Conservation (phyloP, 2,329 filamentous ascomycete species). For the Nemania sp. region DNA sequence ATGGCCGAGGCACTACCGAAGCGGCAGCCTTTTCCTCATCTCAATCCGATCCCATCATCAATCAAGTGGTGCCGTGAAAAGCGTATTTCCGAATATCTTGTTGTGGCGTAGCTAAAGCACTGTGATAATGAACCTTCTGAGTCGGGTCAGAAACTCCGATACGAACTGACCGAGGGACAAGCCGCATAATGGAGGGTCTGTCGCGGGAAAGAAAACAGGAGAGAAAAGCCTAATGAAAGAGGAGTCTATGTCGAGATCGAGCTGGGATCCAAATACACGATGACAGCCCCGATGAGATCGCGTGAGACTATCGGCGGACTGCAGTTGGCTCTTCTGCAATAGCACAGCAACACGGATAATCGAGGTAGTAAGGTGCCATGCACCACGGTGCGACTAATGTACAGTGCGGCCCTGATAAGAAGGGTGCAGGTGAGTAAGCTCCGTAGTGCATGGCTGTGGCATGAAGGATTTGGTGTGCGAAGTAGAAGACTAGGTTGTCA, state of each 20-base stretch:
- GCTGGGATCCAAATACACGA: slow-evolving; percentile 37
- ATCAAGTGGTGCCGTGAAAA: slow-evolving; percentile 9
- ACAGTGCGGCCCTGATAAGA: slow-evolving; percentile 37
- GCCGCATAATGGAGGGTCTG: not conserved
- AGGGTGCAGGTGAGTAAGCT: slow-evolving; percentile 32
- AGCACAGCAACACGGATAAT: slow-evolving; percentile 24
- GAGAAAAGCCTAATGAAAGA: slow-evolving; percentile 23
- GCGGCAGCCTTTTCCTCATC: not conserved
- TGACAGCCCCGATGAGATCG: slow-evolving; percentile 31
- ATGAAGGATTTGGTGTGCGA: slow-evolving; percentile 28
- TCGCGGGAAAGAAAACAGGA: slow-evolving; percentile 20
- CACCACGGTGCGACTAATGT: slow-evolving; percentile 40
- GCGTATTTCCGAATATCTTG: not conserved
- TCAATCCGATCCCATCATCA: slow-evolving; percentile 1
- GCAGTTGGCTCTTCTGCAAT: slow-evolving; percentile 23
- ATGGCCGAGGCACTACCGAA: not conserved
- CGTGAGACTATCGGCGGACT: not conserved
- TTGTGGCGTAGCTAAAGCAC: slow-evolving; percentile 1
- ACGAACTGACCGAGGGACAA: slow-evolving; percentile 7
- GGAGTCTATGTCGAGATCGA: slow-evolving; percentile 38
- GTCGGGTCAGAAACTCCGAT: not conserved
- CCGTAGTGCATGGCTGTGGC: slow-evolving; percentile 27
- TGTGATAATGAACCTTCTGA: not conserved
- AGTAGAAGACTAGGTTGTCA: slow-evolving; percentile 30
- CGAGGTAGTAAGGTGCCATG: slow-evolving; percentile 27